Evolutionary conservation across 768 basidiomycete species (phyloP), one percentile per base, ranked within the genome.

Genomic region (Trametes cingulata): DNA sequence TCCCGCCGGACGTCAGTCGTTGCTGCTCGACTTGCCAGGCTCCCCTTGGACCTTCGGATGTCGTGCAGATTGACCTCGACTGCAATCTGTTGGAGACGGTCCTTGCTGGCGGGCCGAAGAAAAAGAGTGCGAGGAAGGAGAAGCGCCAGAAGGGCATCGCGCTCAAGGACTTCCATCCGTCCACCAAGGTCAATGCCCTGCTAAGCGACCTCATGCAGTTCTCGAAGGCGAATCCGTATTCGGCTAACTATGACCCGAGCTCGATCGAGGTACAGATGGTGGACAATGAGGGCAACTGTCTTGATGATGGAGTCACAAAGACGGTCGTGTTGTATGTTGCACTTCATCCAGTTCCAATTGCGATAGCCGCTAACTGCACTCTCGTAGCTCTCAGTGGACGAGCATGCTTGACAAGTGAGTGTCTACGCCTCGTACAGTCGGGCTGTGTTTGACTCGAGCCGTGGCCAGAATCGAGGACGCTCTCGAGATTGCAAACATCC

Each of bases 241-340:
- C 95, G 17, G 73, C 75, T 15, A 96, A 98, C 72, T 98, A 93
- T 68, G 90, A 95, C 72, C 86, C 91, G 17, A 74, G 76, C 20
- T 80, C 84, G 37, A 74, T 87, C 45, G 91, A 90, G 70, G 79
- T 93, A 20, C 85, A 92, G 68, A 86, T 90, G 80, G 77, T 91
- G 24, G 91, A 95, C 64, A 78, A 80, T 43, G 74, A 89, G 50
- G 93, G 91, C 20, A 85, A 86, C 61, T 80, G 81, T 24, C 66
- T 90, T 15, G 87, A 90, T 51, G 87, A 90, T 46, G 85, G 84
- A 4, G 69, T 85, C 35, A 77, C 90, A 52, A 98, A 99, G 78
- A 95, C 93, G 3, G 90, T 98, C 41, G 95, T 98, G 52, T 98
- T 98, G 91, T 98, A 72, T 73, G 94, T 82, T 43, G 51, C 40